A percentile compares a stretch with the other conserved stretches of the same genome.
Conservation (phyloP, 495 filamentous ascomycete genomes). For the Astrothelium subdiscretum region DNA sequence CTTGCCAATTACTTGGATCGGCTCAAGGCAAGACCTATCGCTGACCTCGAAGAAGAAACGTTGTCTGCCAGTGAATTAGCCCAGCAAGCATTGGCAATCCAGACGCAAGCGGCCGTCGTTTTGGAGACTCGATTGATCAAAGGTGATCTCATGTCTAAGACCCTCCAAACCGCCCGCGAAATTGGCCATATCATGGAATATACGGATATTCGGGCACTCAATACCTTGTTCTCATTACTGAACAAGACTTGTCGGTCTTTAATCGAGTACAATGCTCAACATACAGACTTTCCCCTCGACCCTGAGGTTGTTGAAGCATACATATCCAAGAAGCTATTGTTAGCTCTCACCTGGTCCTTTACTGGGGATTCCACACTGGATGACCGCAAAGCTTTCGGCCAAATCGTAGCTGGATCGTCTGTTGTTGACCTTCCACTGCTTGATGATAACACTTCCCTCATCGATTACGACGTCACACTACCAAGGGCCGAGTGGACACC, state of each 20-base stretch:
- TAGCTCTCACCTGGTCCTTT: constrained; percentile 87
- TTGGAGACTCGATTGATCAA: constrained; percentile 62
- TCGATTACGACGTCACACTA: constrained; percentile 85
- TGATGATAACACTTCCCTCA: constrained; percentile 65
- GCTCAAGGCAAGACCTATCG: constrained; percentile 68
- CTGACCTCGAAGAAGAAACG: constrained; percentile 86
- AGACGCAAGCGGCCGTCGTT: constrained; percentile 63
- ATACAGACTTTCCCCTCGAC: constrained; percentile 86
- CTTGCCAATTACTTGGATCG: constrained; percentile 79
- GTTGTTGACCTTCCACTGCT: constrained; percentile 73
- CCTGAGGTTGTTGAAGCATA: constrained; percentile 79
- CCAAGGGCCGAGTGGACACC: constrained; percentile 77
- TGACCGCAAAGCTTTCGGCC: constrained; percentile 82
- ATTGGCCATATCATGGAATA: constrained; percentile 98
- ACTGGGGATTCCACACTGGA: constrained; percentile 85
- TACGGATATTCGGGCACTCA: constrained; percentile 77
- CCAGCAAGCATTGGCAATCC: constrained; percentile 61
- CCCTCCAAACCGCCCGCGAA: constrained; percentile 60
- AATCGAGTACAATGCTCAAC: constrained; percentile 89
- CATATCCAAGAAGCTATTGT: constrained; percentile 80
- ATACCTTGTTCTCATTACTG: constrained; percentile 85
- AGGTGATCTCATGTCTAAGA: constrained; percentile 64
- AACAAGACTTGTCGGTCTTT: constrained; percentile 87
- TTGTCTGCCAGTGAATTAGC: constrained; percentile 70
- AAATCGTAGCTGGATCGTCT: constrained; percentile 63